Percentiles rank a stretch among this genome's conserved stretches.
phyloP scores from a whole-genome alignment of 1,139 yeast species.

The Wickerhamomyces sp. region DNA sequence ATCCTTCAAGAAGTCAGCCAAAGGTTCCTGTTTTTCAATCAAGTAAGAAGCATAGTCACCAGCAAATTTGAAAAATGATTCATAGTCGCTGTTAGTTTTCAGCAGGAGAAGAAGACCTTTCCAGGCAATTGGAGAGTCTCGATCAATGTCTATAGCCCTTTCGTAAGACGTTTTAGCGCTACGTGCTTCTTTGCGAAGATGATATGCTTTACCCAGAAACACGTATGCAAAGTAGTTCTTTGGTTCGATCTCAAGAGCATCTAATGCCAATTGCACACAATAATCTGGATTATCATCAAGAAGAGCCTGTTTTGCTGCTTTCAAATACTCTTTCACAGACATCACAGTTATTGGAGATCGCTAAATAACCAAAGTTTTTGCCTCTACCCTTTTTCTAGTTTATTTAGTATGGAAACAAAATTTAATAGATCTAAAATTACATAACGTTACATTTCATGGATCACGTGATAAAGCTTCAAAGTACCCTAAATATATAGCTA shows the following conservation, averaged over 20 bases:
- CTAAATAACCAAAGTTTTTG: not conserved
- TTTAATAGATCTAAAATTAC: no score
- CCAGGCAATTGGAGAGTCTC: constrained; percentile 66
- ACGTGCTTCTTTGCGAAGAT: constrained; percentile 28
- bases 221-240: constrained; percentile 62
- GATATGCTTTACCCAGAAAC: constrained; percentile 37
- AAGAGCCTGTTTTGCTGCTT: constrained; percentile 57
- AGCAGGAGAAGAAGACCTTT: constrained; percentile 60
- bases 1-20: constrained; percentile 45
- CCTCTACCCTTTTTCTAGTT: not conserved
- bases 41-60: constrained; percentile 37
- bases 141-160: constrained; percentile 53
- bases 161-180: constrained; percentile 48
- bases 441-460: no score
- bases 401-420: no score
- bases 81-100: constrained; percentile 35
- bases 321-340: constrained; percentile 43
- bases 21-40: constrained; percentile 34
- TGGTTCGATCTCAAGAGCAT: constrained; percentile 51
- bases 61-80: constrained; percentile 44
- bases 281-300: constrained; percentile 53
- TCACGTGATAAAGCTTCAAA: no score
- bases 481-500: no score
- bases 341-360: no score
- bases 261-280: constrained; percentile 48